Evolutionary conservation across 306 rosid genomes (phyloP), one percentile per base, ranked within the genome.

Genomic region (Glycine soja): DNA sequence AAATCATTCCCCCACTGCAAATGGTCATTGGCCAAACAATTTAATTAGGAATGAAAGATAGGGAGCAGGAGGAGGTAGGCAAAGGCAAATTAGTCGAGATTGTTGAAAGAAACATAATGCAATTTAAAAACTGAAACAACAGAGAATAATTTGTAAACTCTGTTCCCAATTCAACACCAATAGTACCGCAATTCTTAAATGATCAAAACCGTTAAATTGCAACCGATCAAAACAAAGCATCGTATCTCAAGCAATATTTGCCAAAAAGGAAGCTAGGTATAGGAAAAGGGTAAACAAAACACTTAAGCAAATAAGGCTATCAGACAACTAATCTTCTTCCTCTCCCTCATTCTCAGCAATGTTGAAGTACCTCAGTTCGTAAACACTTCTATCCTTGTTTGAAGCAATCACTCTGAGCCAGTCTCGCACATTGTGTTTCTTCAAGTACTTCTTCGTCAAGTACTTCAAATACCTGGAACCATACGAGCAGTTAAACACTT

Each of bases 371-470:
- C 89, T 83, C 74, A 83, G 36, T 75, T 84, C 87, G 68, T 84
- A 87, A 59, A 77, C 51, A 87, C 12, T 87, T 65, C 87, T 87
- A 53, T 87, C 90, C 57, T 87, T 87, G 87, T 84, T 87, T 6
- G 90, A 69, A 46, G 90, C 83, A 73, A 87, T 87, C 70, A 87
- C 90, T 81, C 90, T 61, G 34, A 87, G 90, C 90, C 90, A 87
- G 76, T 87, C 90, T n/a, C 90, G 68, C 0, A 87, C 90, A 14
- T 84, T 87, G 84, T 87, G 90, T 34, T 87, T 87, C 87, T 87
- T 87, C 83, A 87, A 74, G 77, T 87, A 87, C 65, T 87, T 87
- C 86, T 87, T 87, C 0, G 90, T 87, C 86, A 87, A 87, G 50
- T 87, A 87, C 84, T 87, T 84, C 76, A 84, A 51, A 53, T 87